phyloP scores from a whole-genome alignment of 306 rosid genomes.

The Geum urbanum region DNA sequence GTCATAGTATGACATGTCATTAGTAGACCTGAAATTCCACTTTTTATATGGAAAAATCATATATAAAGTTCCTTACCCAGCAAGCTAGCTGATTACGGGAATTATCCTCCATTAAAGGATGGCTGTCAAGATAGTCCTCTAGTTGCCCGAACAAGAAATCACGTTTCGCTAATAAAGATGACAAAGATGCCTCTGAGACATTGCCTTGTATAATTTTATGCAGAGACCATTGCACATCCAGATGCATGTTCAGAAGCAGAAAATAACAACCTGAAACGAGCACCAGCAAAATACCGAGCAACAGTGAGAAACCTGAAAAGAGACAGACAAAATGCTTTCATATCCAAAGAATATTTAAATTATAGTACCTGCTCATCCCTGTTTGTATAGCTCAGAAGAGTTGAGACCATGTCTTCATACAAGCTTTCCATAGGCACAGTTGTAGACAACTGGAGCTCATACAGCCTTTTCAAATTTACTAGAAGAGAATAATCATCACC shows the following conservation, averaged over 20 bases:
- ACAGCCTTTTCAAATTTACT: constrained; percentile 87
- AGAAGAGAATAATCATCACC: constrained; percentile 95
- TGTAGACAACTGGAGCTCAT: constrained; percentile 77
- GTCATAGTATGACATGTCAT: constrained; percentile 18
- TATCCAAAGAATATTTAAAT: constrained; percentile 30
- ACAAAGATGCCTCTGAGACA: constrained; percentile 55
- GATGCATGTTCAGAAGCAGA: constrained; percentile 72
- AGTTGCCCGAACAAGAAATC: constrained; percentile 64
- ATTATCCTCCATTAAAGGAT: constrained; percentile 45
- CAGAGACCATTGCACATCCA: constrained; percentile 71
- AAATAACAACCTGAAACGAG: constrained; percentile 62
- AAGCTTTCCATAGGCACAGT: constrained; percentile 54
- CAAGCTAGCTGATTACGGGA: constrained; percentile 64
- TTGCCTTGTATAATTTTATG: constrained; percentile 46
- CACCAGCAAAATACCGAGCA: constrained; percentile 32
- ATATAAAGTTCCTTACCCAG: constrained; percentile 51
- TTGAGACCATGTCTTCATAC: constrained; percentile 59
- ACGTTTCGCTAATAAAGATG: constrained; percentile 55
- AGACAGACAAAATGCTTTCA: constrained; percentile 11
- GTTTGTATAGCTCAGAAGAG: constrained; percentile 58
- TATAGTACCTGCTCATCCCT: constrained; percentile 74
- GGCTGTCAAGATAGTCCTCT: constrained; percentile 50
- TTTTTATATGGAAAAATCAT: neutral
- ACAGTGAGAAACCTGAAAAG: constrained; percentile 10
- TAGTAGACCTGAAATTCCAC: constrained; percentile 27